phyloP scores from a whole-genome alignment of 2,329 filamentous ascomycete species.

The Xylariaceae sp. region DNA sequence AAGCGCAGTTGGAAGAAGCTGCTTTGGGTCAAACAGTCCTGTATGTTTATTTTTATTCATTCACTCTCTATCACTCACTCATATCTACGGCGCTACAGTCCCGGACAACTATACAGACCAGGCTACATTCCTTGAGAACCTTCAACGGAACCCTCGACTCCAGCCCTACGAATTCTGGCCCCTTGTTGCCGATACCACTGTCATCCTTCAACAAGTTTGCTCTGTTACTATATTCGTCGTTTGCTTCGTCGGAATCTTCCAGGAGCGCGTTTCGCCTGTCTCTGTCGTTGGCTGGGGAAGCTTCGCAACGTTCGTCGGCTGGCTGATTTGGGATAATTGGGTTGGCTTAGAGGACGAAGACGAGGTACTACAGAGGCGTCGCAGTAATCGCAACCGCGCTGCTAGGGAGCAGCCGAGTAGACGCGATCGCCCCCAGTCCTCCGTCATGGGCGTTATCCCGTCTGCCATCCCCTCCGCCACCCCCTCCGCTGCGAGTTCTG shows the following conservation, averaged over 20 bases:
- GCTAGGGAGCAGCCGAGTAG: slow-evolving; percentile 39
- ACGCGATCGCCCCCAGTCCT: slow-evolving; percentile 38
- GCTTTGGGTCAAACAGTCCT: slow-evolving; percentile 96
- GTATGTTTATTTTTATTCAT: slow-evolving; percentile 55
- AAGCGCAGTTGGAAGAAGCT: slow-evolving; percentile 91
- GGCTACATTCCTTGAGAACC: slow-evolving; percentile 92
- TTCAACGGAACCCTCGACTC: slow-evolving; percentile 91
- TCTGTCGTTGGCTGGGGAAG: slow-evolving; percentile 87
- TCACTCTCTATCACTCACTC: slow-evolving; percentile 9
- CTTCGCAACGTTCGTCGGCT: slow-evolving; percentile 82
- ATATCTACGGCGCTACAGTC: slow-evolving; percentile 56
- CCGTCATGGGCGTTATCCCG: slow-evolving; percentile 28
- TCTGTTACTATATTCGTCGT: slow-evolving; percentile 94
- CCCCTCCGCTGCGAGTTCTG: slow-evolving; percentile 54
- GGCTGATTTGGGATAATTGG: slow-evolving; percentile 93
- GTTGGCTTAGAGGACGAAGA: slow-evolving; percentile 66
- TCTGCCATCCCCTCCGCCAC: slow-evolving; percentile 13
- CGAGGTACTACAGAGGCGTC: slow-evolving; percentile 46
- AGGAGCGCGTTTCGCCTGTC: slow-evolving; percentile 87
- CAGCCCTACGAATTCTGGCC: slow-evolving; percentile 99
- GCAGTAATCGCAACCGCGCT: slow-evolving; percentile 47
- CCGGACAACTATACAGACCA: slow-evolving; percentile 99
- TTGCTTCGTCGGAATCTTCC: slow-evolving; percentile 89
- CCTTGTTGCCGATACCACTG: slow-evolving; percentile 90
- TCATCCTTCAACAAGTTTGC: slow-evolving; percentile 96